Conservation (phyloP, 352 stramenopile genomes). For the Globisporangium acanthophoron region DNA sequence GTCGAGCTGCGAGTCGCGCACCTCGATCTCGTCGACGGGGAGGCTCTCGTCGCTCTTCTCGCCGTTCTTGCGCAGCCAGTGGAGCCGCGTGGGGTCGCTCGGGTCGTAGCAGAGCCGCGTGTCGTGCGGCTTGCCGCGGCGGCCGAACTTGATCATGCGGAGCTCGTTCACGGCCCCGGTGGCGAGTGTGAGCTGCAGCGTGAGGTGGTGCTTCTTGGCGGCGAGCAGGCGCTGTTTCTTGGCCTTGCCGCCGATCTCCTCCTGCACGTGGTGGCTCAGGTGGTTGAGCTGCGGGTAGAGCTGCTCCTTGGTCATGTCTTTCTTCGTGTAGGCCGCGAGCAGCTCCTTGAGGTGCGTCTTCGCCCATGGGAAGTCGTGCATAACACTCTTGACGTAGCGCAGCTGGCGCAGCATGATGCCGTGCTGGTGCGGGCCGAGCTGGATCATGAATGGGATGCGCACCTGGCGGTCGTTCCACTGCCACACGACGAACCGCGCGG, state of each 20-base stretch:
- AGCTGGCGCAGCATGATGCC: slow-evolving; percentile 76
- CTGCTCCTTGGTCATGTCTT: slow-evolving; percentile 68
- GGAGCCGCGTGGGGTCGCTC: slow-evolving; percentile 52
- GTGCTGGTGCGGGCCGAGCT: slow-evolving; percentile 68
- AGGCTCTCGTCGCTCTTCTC: slow-evolving; percentile 63
- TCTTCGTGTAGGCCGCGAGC: slow-evolving; percentile 63
- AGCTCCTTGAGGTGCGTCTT: slow-evolving; percentile 65
- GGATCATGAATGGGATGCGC: slow-evolving; percentile 41
- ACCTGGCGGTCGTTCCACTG: slow-evolving; percentile 59
- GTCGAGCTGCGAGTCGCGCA: slow-evolving; percentile 27
- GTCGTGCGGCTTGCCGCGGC: slow-evolving; percentile 60
- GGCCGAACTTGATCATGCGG: slow-evolving; percentile 62
- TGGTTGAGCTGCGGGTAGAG: slow-evolving; percentile 72
- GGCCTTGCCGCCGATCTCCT: slow-evolving; percentile 34
- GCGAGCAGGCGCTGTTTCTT: slow-evolving; percentile 43
- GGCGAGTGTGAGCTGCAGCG: slow-evolving; percentile 52
- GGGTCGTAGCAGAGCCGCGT: slow-evolving; percentile 72
- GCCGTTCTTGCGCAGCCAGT: slow-evolving; percentile 75
- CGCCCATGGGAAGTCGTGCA: slow-evolving; percentile 80
- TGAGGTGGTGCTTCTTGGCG: slow-evolving; percentile 57
- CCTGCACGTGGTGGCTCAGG: slow-evolving; percentile 62
- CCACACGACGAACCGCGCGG: slow-evolving; percentile 42
- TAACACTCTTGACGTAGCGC: slow-evolving; percentile 78
- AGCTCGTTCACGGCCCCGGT: slow-evolving; percentile 64
- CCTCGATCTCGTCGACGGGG: slow-evolving; percentile 39